Conservation (phyloP, 345 rosid species). For the Dovyalis caffra region DNA sequence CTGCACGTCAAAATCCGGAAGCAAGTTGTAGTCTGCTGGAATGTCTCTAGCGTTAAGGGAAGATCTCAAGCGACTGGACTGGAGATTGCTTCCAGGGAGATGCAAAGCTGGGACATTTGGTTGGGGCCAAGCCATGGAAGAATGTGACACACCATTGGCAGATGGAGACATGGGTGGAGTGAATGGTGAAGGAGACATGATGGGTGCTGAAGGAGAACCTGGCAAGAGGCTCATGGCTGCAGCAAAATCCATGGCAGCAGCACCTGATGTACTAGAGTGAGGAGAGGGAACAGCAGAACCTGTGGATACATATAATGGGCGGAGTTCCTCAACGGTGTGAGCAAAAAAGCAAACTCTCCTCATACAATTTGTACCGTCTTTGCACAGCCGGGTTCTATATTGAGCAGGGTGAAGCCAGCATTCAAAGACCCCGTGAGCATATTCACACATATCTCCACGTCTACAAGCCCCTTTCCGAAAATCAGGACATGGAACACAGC, state of each 20-base stretch:
- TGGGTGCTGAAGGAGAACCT: slow-evolving; percentile 26
- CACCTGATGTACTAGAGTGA: slow-evolving; percentile 17
- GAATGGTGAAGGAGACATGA: slow-evolving; percentile 69
- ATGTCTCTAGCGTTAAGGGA: slow-evolving; percentile 45
- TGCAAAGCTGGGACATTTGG: slow-evolving; percentile 29
- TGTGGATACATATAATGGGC: slow-evolving; percentile 82
- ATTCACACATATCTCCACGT: slow-evolving; percentile 94
- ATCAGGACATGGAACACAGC: slow-evolving; percentile 97
- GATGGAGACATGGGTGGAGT: slow-evolving; percentile 92
- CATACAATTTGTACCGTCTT: slow-evolving; percentile 81
- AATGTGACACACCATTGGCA: slow-evolving; percentile 29
- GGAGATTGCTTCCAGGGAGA: slow-evolving; percentile 31
- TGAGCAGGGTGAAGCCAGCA: slow-evolving; percentile 99
- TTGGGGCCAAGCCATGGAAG: slow-evolving; percentile 24
- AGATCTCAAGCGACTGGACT: slow-evolving; percentile 32
- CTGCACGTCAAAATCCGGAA: slow-evolving; percentile 25
- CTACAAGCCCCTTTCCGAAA: slow-evolving; percentile 91
- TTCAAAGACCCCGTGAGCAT: slow-evolving; percentile 97
- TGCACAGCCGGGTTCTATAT: slow-evolving; percentile 84
- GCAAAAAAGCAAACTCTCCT: slow-evolving; percentile 96
- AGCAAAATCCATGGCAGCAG: slow-evolving; percentile 29
- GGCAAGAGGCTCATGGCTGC: slow-evolving; percentile 26
- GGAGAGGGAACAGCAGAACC: slow-evolving; percentile 87
- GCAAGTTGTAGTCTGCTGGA: slow-evolving; percentile 32
- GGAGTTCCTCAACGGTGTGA: slow-evolving; percentile 82